Conservation (phyloP, 2,329 filamentous ascomycete genomes). For the Cladophialophora yegresii region DNA sequence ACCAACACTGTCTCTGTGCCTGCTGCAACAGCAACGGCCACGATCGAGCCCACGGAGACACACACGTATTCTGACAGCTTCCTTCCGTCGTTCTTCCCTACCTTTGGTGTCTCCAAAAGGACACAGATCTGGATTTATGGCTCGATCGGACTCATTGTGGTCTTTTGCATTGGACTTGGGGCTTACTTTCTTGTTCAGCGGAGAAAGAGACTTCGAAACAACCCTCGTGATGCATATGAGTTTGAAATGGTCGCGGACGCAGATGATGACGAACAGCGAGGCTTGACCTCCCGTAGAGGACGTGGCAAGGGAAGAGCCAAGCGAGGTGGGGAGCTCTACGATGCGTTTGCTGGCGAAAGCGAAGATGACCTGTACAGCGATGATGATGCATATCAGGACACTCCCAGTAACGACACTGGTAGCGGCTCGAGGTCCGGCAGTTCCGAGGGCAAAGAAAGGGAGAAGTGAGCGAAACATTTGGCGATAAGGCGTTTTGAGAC, state of each 20-base stretch:
- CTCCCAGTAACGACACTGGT: conserved; percentile 34
- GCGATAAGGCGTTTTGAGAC: conserved; percentile 10
- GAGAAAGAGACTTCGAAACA: conserved; percentile 72
- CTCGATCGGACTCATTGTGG: conserved; percentile 75
- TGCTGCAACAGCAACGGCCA: conserved; percentile 40
- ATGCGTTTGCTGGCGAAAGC: conserved; percentile 93
- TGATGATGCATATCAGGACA: conserved; percentile 41
- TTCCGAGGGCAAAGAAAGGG: conserved; percentile 28
- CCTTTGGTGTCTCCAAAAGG: conserved; percentile 81
- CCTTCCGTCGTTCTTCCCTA: conserved; percentile 83
- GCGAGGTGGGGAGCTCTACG: conserved; percentile 84
- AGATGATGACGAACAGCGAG: conserved; percentile 61
- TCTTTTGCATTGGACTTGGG: conserved; percentile 80
- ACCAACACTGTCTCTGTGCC: conserved; percentile 39
- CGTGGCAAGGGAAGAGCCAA: conserved; percentile 57
- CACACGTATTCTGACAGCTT: conserved; percentile 55
- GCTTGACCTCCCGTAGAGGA: conserved; percentile 44
- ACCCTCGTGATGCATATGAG: conserved; percentile 80
- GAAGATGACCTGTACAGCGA: conserved; percentile 64
- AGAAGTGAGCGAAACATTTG: conserved; percentile 21
- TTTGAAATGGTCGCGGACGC: conserved; percentile 90
- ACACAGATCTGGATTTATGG: conserved; percentile 95
- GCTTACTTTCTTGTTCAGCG: conserved; percentile 79
- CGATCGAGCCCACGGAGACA: conserved; percentile 37
- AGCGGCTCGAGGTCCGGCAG: conserved; percentile 31